Base-by-base conservation (phyloP, 2,329 filamentous ascomycete genomes). In the Davidsoniella neocaledoniae region DNA sequence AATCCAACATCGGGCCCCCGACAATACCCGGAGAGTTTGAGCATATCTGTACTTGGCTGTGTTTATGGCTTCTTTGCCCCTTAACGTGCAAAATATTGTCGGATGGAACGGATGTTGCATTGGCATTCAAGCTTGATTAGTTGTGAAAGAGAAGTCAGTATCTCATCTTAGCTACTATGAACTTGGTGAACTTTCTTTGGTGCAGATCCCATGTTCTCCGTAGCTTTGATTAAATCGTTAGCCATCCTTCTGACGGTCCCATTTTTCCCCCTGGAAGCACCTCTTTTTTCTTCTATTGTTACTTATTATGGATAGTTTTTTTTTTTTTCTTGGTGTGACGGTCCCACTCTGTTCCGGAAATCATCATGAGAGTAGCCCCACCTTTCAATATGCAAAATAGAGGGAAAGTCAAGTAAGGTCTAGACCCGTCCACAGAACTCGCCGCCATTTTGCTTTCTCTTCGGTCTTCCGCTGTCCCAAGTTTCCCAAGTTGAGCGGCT, bases 321-420 rank as follows among this genome's bases (percentile, higher is more conserved):
- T 39, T 43, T 33, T 14, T 6, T 36, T 39, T 44, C 14, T 49
- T 44, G 17, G 48, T 45, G 41, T 37, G 12, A 44, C 41, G 19
- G 41, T 4, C 19, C 41, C 33, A 49, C 33, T 25, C 23, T n/a
- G 29, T 21, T 43, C 29, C 29, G 21, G 38, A 42, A 41, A 49
- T 41, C 33, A 49, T 48, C 19, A 36, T 29, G 12, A 25, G 3
- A 17, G 1, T n/a, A 7, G 4, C 7, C 17, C 50, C 50, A 45
- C 19, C 25, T 41, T 41, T 45, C 4, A 10, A 10, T 19, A 9
- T 48, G 50, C 10, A 29, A 41, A 46, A 26, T 52, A 52, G 50
- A 49, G 12, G 14, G 8, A n/a, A 21, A 26, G 41, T 49, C 46
- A 44, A 42, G 46, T 42, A 21, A 21, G 25, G 36, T 52, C 50